A percentile compares a stretch with the other conserved stretches of the same genome.
Conservation (phyloP, 148 eudicot genomes). For the Arbutus unedo region DNA sequence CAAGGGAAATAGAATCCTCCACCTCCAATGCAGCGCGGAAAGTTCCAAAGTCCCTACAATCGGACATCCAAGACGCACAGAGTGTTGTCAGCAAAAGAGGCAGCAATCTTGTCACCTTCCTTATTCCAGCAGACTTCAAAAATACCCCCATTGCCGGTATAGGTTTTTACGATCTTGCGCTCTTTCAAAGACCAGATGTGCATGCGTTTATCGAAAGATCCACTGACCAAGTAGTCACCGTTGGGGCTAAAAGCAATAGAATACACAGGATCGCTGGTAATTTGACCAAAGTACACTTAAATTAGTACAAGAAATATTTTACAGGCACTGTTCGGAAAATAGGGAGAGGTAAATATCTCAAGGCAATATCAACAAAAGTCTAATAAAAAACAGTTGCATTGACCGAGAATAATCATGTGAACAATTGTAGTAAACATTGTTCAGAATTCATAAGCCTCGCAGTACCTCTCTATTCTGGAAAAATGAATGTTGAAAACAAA, state of each 20-base stretch:
- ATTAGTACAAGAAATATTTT: not conserved
- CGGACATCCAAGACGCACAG: constrained; percentile 63
- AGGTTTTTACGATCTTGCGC: constrained; percentile 68
- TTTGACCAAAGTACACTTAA: constrained; percentile 20
- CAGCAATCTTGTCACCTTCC: constrained; percentile 84
- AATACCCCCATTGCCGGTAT: constrained; percentile 69
- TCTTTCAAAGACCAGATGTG: constrained; percentile 82
- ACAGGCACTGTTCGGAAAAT: not conserved
- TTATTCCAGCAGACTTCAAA: constrained; percentile 96
- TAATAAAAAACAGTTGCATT: not conserved
- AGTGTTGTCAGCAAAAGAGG: constrained; percentile 74
- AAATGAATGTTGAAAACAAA: not conserved
- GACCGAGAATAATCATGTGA: not conserved
- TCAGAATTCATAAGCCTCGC: not conserved
- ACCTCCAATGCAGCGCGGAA: not conserved
- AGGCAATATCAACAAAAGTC: too few species aligned
- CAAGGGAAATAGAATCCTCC: not conserved
- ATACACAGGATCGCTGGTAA: constrained; percentile 77
- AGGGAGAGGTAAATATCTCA: too few species aligned
- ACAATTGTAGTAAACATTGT: not conserved
- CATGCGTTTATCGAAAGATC: constrained; percentile 75
- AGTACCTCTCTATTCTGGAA: not conserved
- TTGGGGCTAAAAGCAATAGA: constrained; percentile 87
- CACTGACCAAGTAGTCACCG: constrained; percentile 82
- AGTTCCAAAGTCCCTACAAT: constrained; percentile 30